Evolutionary conservation across 768 basidiomycete genomes (phyloP), one percentile per base, ranked within the genome.

Genomic region (Podaxis sp.): DNA sequence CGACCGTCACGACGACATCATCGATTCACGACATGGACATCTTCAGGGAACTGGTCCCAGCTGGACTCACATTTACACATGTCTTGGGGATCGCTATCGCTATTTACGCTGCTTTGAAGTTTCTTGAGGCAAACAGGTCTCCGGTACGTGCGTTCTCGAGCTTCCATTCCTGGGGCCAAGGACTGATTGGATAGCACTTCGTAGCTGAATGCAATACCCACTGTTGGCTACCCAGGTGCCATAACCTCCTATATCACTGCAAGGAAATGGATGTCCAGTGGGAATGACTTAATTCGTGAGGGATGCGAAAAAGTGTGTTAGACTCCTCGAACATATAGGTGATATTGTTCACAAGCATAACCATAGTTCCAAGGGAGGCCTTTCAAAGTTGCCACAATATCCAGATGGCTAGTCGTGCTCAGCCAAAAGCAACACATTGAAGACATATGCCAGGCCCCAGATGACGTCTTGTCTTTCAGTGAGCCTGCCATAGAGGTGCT

Each of bases 401-500:
- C 55, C 2, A 25, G 59, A 43, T 65, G 64, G 64, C n/a, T 56
- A 11, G 59, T 65, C 2, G 54, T 61, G 2, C 40, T 55, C 7
- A 51, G 41, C 22, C 46, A 70, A 1, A 67, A 67, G n/a, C 53
- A 67, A 22, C 49, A 70, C 17, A 61, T 75, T 1, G 73, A 74
- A 22, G 76, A 76, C 17, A 52, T 77, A 9, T 67, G 71, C 12
- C 73, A 70, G 57, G 74, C 76, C 9, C 66, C 71, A 8, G 70
- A 75, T 36, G 69, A 75, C 37, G 67, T 69, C 7, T 64, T 77
- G 9, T 73, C 72, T 0, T 69, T 70, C 22, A 64, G 64, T 11
- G 68, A 71, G 59, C 70, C 73, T 0, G 65, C 68, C 11, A 66
- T 69, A 40, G 72, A 76, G 63, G 75, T 75, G 33, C 8, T 54